Evolutionary conservation across 495 filamentous ascomycete genomes (phyloP), one percentile per base, ranked within the genome.

Genomic region (Poronia punctata): DNA sequence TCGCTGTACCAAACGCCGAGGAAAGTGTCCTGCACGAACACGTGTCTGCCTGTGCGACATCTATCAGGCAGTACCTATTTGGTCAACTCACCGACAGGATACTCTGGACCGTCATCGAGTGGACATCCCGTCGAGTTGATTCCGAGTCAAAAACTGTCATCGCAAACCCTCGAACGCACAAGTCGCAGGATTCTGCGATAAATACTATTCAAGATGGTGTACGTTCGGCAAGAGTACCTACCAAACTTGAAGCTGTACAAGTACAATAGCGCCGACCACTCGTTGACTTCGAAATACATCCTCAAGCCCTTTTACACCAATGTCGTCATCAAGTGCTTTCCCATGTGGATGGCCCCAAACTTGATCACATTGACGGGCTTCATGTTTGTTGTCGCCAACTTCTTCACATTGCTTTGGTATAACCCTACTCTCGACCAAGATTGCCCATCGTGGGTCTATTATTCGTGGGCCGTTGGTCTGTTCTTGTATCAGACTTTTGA

Each of bases 401-500:
- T 97, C 65, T 65, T 95, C 52, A 96, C 92, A 5, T 64, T 98
- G 54, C 74, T 98, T 35, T 97, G 86, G 84, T 98, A 96, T 66
- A 92, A 88, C 52, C 90, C 92, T n/a, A 83, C 76, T 0, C 69
- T 98, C 36, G 92, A 98, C 62, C 80, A 83, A 59, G 86, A 98
- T 60, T 96, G 89, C 59, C 92, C 92, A 5, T 47, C 72, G 0
- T 97, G 90, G 92, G 92, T 98, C 11, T 98, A 97, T 71, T 82
- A 80, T 36, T 83, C 79, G 46, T 98, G 87, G 81, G 80, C 93
- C 15, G 65, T 83, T 32, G 92, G 92, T 2, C 64, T 98, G 49
- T 95, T 96, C 59, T 64, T 98, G 23, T 98, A 98, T 57, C 92
- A 98, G 72, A 98, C 92, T 1, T 96, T 97, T 62, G 92, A 98